Base-by-base conservation (phyloP, 805 yeast genomes). In the Yarrowia hollandica region DNA sequence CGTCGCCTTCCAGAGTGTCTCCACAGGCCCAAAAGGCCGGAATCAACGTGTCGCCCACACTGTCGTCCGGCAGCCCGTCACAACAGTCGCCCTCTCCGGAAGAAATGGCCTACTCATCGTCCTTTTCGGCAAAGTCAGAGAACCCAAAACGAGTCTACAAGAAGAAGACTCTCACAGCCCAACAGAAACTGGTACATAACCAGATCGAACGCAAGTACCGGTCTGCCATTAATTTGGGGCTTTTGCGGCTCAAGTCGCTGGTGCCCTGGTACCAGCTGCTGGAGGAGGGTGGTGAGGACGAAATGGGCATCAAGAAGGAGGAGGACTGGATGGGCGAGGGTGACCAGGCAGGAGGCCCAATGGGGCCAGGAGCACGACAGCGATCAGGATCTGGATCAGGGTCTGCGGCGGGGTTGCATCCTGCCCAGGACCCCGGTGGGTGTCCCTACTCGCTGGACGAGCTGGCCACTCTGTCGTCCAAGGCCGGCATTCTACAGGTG, bases 71-170 rank as follows among this genome's bases (percentile, higher is more conserved):
- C 35, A 11, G 25, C 12, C 35, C 52, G 11, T 19, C 35, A 10
- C 52, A 28, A 5, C 35, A 4, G 19, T 28, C 52, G 3, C 52
- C 52, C 8, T 28, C 34, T 1, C 52, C 52, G 0, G 52, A 44
- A 10, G 52, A 44, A n/a, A 44, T 44, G 52, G 52, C 52, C 9
- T 44, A 44, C 26, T 44, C 52, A 18, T 44, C 52, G 35, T 44
- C 52, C 14, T 44, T 44, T 26, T 15, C 21, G 21, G 52, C 52
- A 1, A 44, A 44, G 14, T 28, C 35, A 14, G 52, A 44, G 9
- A 44, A 44, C 19, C 52, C 52, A 15, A 44, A 44, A 10, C 35
- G 52, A 9, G 52, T 44, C 18, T 44, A 44, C 52, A 44, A 44
- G 10, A 44, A 44, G 23, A 44, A 44, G 25, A 44, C 52, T 34